phyloP scores from a whole-genome alignment of 2,329 filamentous ascomycete species.

The Aureobasidium leucospermi region DNA sequence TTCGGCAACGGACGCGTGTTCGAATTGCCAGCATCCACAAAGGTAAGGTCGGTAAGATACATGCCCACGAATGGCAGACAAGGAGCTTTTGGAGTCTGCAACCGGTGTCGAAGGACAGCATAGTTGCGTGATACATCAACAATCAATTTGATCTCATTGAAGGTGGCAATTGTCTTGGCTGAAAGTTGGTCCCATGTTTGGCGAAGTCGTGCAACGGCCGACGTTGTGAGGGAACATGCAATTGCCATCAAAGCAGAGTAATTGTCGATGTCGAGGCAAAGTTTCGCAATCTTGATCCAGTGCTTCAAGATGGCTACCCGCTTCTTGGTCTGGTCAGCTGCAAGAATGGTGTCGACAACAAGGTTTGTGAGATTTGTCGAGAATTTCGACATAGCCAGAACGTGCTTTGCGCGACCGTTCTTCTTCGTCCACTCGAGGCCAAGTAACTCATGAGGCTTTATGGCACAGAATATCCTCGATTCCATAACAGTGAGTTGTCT shows the following conservation, averaged over 20 bases:
- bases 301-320: slow-evolving; percentile 87
- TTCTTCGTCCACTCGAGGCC: slow-evolving; percentile 90
- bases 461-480: slow-evolving; percentile 83
- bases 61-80: slow-evolving; percentile 94
- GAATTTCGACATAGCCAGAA: slow-evolving; percentile 86
- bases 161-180: slow-evolving; percentile 69
- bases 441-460: slow-evolving; percentile 84
- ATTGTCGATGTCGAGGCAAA: slow-evolving; percentile 84
- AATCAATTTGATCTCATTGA: slow-evolving; percentile 73
- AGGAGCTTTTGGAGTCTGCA: slow-evolving; percentile 74
- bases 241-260: slow-evolving; percentile 97
- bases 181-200: slow-evolving; percentile 90
- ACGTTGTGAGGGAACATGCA: slow-evolving; percentile 86
- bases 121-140: slow-evolving; percentile 90
- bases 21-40: slow-evolving; percentile 90
- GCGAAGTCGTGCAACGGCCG: slow-evolving; percentile 78
- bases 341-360: slow-evolving; percentile 86
- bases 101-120: slow-evolving; percentile 70
- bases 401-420: slow-evolving; percentile 72
- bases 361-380: slow-evolving; percentile 90
- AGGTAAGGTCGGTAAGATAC: slow-evolving; percentile 92
- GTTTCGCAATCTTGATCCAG: slow-evolving; percentile 90
- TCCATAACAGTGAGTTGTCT: slow-evolving; percentile 89
- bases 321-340: slow-evolving; percentile 85
- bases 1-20: slow-evolving; percentile 68